Evolutionary conservation across 2,329 filamentous ascomycete species (phyloP).

Genomic region (Pseudogymnoascus sp.): DNA sequence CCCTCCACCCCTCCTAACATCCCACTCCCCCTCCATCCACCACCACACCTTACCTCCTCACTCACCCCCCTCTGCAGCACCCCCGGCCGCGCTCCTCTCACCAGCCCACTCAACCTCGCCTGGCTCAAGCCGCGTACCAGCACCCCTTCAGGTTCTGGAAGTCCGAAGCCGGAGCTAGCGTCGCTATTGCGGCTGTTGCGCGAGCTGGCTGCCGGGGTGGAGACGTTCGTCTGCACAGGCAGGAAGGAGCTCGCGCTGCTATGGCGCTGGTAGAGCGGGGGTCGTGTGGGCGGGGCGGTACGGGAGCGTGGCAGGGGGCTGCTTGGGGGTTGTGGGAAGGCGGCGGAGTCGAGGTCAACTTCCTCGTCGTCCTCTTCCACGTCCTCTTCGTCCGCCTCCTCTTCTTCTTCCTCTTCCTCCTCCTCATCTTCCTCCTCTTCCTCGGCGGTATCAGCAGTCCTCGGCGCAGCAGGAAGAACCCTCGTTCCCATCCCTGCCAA

Average conservation of each 20-base stretch:
- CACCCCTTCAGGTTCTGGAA: background rate
- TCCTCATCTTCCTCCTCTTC: constrained; percentile 40
- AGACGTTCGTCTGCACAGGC: background rate
- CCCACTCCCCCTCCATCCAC: background rate
- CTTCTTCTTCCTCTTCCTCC: constrained; percentile 43
- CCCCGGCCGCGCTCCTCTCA: background rate
- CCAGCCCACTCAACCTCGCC: background rate
- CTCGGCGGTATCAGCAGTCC: constrained; percentile 9
- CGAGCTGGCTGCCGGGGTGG: background rate
- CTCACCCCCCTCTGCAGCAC: background rate
- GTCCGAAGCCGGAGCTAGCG: background rate
- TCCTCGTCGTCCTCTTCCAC: constrained; percentile 40
- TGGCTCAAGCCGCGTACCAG: background rate
- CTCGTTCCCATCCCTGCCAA: background rate
- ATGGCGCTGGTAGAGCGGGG: background rate
- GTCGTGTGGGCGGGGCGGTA: background rate
- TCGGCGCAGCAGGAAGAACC: background rate
- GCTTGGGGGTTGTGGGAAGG: background rate
- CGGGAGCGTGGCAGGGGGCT: background rate
- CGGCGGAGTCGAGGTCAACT: background rate
- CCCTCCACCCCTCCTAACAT: background rate
- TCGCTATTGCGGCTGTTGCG: background rate
- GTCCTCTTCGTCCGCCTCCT: constrained; percentile 43
- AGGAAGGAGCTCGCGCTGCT: background rate
- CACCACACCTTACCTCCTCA: background rate